Base-by-base conservation (phyloP, 2,329 filamentous ascomycete species). In the Neopestalotiopsis sp. region DNA sequence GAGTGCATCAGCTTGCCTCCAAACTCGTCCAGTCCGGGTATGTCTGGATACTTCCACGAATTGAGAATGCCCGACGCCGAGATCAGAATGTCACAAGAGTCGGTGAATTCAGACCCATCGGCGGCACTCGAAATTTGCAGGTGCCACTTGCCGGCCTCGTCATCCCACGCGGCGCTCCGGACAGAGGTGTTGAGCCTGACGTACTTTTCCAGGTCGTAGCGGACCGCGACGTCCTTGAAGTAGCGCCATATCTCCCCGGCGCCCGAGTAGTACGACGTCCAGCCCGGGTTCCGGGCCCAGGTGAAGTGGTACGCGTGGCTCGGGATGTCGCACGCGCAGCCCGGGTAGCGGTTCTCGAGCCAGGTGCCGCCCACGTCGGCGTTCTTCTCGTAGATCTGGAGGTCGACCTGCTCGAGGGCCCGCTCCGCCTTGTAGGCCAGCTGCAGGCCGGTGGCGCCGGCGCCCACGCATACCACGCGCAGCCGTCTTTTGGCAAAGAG, bases 371-470 rank as follows among this genome's bases (percentile, higher is more conserved):
- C 62, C 17, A 65, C 62, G 20, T 49, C 62, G 38, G n/a, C 38
- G 42, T 65, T 65, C 30, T 65, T 65, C 20, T 65, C 62, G 42
- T 67, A 67, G 30, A 66, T 66, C 45, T 57, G 45, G 10, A 66
- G 38, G 20, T 49, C 24, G 62, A 65, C 20, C 34, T 65, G 1
- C 24, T 49, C 38, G 12, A 65, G 42, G 17, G 62, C 38, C 24
- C 62, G n/a, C 24, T 49, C 24, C 4, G 42, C 20, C 42, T 65
- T 56, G 45, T 65, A 65, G 14, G 62, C 62, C 14, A 65, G 24
- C 24, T 32, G 38, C 1, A 65, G 62, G 12, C 62, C 62, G 6
- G 62, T 30, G 4, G 62, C 62, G n/a, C 62, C 45, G 17, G 62
- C 62, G 32, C 62, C 62, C 1, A 65, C 62, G 42, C 62, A 65